Evolutionary conservation across 305 asterid genomes (phyloP).

Genomic region (Plantago coronopus): DNA sequence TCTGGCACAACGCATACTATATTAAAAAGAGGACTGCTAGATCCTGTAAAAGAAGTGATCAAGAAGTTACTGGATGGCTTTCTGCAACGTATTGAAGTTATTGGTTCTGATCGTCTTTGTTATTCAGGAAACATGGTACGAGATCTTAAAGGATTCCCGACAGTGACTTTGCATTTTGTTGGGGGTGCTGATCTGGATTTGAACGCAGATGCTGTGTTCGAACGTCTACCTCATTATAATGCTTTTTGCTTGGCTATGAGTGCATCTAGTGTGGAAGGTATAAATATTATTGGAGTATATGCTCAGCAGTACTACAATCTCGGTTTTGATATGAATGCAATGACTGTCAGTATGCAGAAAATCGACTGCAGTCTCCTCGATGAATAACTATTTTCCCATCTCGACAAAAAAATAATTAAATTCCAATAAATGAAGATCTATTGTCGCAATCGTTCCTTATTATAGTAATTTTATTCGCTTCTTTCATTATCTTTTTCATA

Average conservation of each 20-base stretch:
- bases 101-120: neutral
- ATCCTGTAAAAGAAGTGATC: constrained; percentile 18
- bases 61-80: constrained; percentile 11
- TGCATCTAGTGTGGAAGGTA: neutral
- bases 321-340: constrained; percentile 23
- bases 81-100: neutral
- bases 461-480: too few species aligned
- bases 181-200: constrained; percentile 15
- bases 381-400: too few species aligned
- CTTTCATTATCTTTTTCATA: too few species aligned
- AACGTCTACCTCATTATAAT: neutral
- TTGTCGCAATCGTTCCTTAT: too few species aligned
- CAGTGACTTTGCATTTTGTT: constrained; percentile 11
- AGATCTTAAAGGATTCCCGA: constrained; percentile 24
- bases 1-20: constrained; percentile 12
- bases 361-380: constrained; percentile 20
- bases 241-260: constrained; percentile 10
- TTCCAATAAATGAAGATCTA: too few species aligned
- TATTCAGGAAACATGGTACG: constrained; percentile 20
- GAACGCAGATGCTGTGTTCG: constrained; percentile 17
- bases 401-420: too few species aligned
- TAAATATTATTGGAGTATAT: constrained; percentile 19
- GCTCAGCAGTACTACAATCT: constrained; percentile 32
- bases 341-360: constrained; percentile 17
- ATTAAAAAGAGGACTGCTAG: constrained; percentile 4